phyloP scores from a whole-genome alignment of 345 rosid genomes.

The Xanthoceras sorbifolium region DNA sequence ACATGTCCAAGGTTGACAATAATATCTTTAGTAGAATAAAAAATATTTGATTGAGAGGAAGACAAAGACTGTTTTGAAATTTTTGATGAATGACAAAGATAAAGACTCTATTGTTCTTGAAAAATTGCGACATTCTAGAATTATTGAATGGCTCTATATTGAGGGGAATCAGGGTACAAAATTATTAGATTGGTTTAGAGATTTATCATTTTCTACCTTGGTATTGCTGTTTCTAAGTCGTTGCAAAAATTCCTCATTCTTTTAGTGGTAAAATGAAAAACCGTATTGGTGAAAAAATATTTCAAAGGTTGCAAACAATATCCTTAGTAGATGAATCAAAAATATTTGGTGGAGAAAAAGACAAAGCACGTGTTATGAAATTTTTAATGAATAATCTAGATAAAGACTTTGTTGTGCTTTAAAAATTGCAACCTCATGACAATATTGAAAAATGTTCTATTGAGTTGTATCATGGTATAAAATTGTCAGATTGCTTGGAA shows the following conservation, averaged over 20 bases:
- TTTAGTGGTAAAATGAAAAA: too few relatives aligned
- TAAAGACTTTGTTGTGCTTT: too few relatives aligned
- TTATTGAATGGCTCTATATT: conserved; percentile 29
- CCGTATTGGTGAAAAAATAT: too few relatives aligned
- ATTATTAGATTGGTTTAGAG: conserved; percentile 40
- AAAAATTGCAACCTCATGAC: too few relatives aligned
- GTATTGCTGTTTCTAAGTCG: conserved; percentile 23
- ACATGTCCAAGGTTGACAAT: conserved; percentile 27
- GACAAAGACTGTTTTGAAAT: conserved; percentile 24
- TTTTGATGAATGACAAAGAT: too few relatives aligned
- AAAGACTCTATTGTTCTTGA: conserved; percentile 31
- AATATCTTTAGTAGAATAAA: too few relatives aligned
- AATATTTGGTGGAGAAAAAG: neutral
- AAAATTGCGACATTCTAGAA: conserved; percentile 32
- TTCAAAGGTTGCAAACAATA: too few relatives aligned
- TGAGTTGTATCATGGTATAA: too few relatives aligned
- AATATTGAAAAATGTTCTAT: too few relatives aligned
- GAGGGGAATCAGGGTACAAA: conserved; percentile 31
- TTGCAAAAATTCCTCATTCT: too few relatives aligned
- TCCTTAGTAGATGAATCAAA: conserved; percentile 20
- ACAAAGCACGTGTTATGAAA: neutral
- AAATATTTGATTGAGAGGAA: too few relatives aligned
- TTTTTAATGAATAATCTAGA: neutral
- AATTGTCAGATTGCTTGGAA: too few relatives aligned
- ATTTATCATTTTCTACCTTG: conserved; percentile 29